phyloP scores from a whole-genome alignment of 228 moss, liverwort and hornwort species.

The Sphagnum magellanicum region DNA sequence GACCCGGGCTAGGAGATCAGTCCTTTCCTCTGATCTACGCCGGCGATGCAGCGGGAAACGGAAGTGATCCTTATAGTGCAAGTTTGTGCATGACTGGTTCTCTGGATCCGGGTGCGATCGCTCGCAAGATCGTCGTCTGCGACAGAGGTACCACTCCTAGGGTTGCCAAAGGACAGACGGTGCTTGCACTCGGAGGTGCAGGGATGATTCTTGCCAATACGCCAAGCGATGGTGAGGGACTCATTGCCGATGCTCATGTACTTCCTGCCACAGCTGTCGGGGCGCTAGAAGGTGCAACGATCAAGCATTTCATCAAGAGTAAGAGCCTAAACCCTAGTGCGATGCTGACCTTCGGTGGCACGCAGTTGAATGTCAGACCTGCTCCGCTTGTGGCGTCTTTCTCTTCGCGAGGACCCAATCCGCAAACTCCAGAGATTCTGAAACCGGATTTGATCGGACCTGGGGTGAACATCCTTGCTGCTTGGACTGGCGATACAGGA shows the following conservation, averaged over 20 bases:
- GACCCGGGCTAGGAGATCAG: background rate
- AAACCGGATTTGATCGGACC: slow-evolving; percentile 19
- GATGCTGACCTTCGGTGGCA: slow-evolving; percentile 8
- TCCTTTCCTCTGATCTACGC: slow-evolving; percentile 31
- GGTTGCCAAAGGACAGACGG: slow-evolving; percentile 40
- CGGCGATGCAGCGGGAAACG: slow-evolving; percentile 19
- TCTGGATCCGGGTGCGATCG: background rate
- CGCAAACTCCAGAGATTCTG: slow-evolving; percentile 28
- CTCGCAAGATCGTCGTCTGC: slow-evolving; percentile 46
- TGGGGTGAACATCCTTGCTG: slow-evolving; percentile 1
- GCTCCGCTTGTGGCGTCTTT: slow-evolving; percentile 29
- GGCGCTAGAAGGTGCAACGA: slow-evolving; percentile 23
- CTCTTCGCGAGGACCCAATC: slow-evolving; percentile 39
- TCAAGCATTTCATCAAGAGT: slow-evolving; percentile 7
- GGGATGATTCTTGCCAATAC: slow-evolving; percentile 64
- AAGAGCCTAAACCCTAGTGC: background rate
- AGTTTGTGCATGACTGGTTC: slow-evolving; percentile 1
- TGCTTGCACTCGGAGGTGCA: slow-evolving; percentile 41
- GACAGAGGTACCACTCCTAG: slow-evolving; percentile 49
- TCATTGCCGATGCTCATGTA: slow-evolving; percentile 1
- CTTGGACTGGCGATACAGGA: slow-evolving; percentile 11
- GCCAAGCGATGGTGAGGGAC: slow-evolving; percentile 12
- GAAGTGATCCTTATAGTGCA: slow-evolving; percentile 30
- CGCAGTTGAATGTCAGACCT: slow-evolving; percentile 17
- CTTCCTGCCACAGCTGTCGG: slow-evolving; percentile 19